phyloP scores from a whole-genome alignment of 176 grass and related monocot genomes.

The Carex parvula region DNA sequence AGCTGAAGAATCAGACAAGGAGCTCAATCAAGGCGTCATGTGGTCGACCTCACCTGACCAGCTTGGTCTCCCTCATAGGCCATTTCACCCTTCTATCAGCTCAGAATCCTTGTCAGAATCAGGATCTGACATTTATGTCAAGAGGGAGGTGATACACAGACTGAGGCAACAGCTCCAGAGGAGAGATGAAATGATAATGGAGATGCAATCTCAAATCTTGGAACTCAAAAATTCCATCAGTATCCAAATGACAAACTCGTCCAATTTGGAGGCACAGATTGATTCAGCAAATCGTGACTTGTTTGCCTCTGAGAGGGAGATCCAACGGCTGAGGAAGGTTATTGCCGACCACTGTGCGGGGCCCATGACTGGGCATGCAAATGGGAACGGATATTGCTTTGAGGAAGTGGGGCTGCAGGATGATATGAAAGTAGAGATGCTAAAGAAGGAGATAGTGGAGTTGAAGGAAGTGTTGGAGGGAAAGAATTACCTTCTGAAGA shows the following conservation, averaged over 20 bases:
- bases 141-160: conserved; percentile 51
- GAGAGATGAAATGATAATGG: conserved; percentile 55
- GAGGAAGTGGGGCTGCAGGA: conserved; percentile 6
- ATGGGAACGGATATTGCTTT: conserved; percentile 27
- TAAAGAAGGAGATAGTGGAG: conserved; percentile 35
- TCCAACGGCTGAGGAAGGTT: conserved; percentile 45
- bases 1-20: conserved; percentile 30
- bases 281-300: conserved; percentile 34
- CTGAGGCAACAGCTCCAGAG: conserved; percentile 43
- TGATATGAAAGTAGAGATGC: conserved; percentile 37
- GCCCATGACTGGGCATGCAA: neutral
- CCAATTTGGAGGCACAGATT: conserved; percentile 39
- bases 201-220: conserved; percentile 46
- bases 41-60: conserved; percentile 43
- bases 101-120: conserved; percentile 50
- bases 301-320: conserved; percentile 45
- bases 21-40: conserved; percentile 23
- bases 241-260: conserved; percentile 31
- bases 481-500: conserved; percentile 45
- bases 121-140: conserved; percentile 48
- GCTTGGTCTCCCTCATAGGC: conserved; percentile 36
- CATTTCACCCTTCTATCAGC: conserved; percentile 38
- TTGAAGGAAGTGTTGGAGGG: conserved; percentile 48
- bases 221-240: conserved; percentile 41
- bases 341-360: conserved; percentile 44